Evolutionary conservation across 1,284 basidiomycete genomes (phyloP), one percentile per base, ranked within the genome.

Genomic region (Trichosporon sp.): DNA sequence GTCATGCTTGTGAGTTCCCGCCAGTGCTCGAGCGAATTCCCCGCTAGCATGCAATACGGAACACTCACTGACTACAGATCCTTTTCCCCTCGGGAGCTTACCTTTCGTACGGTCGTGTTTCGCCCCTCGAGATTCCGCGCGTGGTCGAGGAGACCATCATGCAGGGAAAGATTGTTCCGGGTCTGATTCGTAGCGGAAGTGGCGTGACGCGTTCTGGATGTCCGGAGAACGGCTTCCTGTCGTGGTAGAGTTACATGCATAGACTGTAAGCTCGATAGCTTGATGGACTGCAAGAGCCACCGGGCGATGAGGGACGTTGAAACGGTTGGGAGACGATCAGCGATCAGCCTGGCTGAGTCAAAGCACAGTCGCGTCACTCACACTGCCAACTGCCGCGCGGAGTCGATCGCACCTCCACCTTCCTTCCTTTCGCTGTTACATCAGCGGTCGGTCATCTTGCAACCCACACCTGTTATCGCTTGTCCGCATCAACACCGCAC

Each of bases 31-130:
- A n/a, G 32, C 26, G 11, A 35, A 8, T n/a, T n/a, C 59, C 4
- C 31, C 6, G 31, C 51, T 11, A 0, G 37, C 61, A 16, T 40
- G n/a, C 19, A 21, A 16, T 11, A 59, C 1, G n/a, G 31, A 21
- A 16, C 14, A 59, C 1, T 54, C 12, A 71, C 74, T 69, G 37
- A 70, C 16, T 35, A 10, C 16, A 94, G 92, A 92, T 96, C 78
- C 91, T 93, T 82, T 91, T 91, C 71, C 94, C 95, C 0, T 89
- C 90, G 70, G 94, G 94, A 16, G 88, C 90, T 32, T 89, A 90
- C 63, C 87, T 96, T 32, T 96, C 94, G 89, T 97, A 97, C 79
- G 96, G 95, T n/a, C 90, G 96, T 40, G 93, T 96, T 1, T 91
- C 91, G 48, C 90, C 94, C 10, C 91, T 94, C 78, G 91, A 96